Conservation (phyloP, 805 yeast genomes). For the Spencermartinsiella europaea region DNA sequence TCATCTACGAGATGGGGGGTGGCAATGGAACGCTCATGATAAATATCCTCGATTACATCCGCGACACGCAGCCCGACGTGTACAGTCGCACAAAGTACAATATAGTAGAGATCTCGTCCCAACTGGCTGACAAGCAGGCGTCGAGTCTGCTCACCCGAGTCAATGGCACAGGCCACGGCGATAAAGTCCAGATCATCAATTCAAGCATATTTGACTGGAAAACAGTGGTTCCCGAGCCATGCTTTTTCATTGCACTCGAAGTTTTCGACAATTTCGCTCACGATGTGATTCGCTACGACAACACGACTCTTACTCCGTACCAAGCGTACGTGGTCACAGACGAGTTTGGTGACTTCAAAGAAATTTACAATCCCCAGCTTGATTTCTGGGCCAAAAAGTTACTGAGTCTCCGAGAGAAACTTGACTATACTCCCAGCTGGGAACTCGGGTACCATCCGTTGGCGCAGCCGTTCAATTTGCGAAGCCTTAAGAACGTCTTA, state of each 20-base stretch:
- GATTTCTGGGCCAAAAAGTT: slow-evolving; percentile 42
- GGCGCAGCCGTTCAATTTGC: slow-evolving; percentile 41
- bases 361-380: slow-evolving; percentile 43
- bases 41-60: slow-evolving; percentile 62
- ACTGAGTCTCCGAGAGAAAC: slow-evolving; percentile 46
- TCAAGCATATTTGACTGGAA: slow-evolving; percentile 76
- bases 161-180: slow-evolving; percentile 41
- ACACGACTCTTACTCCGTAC: slow-evolving; percentile 56
- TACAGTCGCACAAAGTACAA: slow-evolving; percentile 62
- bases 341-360: slow-evolving; percentile 67
- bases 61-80: slow-evolving; percentile 63
- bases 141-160: slow-evolving; percentile 32
- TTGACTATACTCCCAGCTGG: slow-evolving; percentile 25
- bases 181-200: slow-evolving; percentile 60
- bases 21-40: slow-evolving; percentile 86
- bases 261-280: slow-evolving; percentile 83
- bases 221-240: slow-evolving; percentile 52
- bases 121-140: slow-evolving; percentile 54
- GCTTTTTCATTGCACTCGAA: slow-evolving; percentile 74
- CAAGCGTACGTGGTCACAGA: slow-evolving; percentile 78
- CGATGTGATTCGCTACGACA: slow-evolving; percentile 73
- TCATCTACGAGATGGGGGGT: slow-evolving; percentile 83
- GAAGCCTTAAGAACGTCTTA: slow-evolving; percentile 43
- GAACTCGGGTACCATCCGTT: slow-evolving; percentile 54
- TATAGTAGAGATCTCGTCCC: slow-evolving; percentile 65